Evolutionary conservation across 306 rosid genomes (phyloP).

Genomic region (Macrotyloma uniflorum): DNA sequence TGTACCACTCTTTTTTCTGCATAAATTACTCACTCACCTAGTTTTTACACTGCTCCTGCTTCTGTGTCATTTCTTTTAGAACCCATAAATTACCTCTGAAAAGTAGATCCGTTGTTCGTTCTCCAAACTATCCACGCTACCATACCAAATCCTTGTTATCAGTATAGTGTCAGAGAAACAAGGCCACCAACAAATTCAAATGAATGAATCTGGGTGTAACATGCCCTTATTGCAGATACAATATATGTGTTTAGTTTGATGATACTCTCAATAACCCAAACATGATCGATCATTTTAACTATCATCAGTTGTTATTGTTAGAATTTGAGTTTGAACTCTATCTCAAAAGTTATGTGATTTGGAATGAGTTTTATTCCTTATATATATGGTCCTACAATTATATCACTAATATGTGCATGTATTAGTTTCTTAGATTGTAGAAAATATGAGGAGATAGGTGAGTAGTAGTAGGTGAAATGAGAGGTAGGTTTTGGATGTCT

Average conservation of each 20-base stretch:
- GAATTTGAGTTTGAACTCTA: background rate
- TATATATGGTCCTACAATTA: no score
- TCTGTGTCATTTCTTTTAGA: background rate
- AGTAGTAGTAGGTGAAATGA: no score
- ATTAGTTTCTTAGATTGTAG: background rate
- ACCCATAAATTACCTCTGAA: background rate
- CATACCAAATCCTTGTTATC: background rate
- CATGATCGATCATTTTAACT: no score
- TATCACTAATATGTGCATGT: background rate
- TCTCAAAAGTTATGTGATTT: background rate
- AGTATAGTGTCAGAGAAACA: background rate
- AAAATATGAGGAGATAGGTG: background rate
- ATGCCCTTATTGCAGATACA: background rate
- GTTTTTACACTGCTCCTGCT: no score
- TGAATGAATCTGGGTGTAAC: no score
- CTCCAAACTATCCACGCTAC: slow-evolving; percentile 9
- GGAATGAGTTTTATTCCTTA: no score
- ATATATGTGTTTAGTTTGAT: no score
- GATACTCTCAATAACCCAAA: no score
- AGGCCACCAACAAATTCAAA: background rate
- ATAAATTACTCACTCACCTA: background rate
- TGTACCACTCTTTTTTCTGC: background rate
- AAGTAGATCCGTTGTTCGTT: background rate
- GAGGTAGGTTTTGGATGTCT: background rate
- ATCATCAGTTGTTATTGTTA: no score